Percentiles rank a stretch among this genome's conserved stretches.
Conservation (phyloP, 75 land plant genomes). For the Azolla pinnata region DNA sequence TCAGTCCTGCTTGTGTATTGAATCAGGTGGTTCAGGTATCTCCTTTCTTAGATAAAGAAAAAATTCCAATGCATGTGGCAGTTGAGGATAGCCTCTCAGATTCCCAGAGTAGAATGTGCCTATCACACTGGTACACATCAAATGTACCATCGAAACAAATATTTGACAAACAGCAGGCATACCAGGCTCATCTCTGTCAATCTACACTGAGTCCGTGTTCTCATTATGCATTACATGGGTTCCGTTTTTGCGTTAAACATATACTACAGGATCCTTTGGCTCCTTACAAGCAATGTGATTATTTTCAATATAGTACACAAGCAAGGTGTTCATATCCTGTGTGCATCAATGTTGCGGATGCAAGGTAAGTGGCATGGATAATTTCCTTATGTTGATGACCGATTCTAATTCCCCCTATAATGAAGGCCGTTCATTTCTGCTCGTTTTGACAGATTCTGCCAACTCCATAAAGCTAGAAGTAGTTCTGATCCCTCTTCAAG, state of each 20-base stretch:
- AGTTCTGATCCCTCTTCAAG: neutral
- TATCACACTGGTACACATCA: too few relatives aligned
- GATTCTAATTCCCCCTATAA: neutral
- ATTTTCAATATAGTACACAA: constrained; percentile 9
- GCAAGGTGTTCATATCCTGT: constrained; percentile 23
- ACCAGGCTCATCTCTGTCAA: constrained; percentile 7
- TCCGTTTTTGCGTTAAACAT: constrained; percentile 19
- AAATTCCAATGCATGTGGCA: too few relatives aligned
- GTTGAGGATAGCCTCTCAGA: too few relatives aligned
- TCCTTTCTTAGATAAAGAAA: neutral
- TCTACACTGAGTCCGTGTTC: constrained; percentile 13
- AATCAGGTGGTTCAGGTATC: neutral
- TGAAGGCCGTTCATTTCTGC: neutral
- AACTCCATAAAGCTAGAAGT: constrained; percentile 11
- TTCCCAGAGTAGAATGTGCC: too few relatives aligned
- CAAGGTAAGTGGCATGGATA: constrained; percentile 8
- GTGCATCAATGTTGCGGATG: constrained; percentile 12
- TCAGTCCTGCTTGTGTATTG: too few relatives aligned
- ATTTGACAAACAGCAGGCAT: neutral
- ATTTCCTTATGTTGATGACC: neutral
- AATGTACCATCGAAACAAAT: neutral
- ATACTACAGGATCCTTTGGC: constrained; percentile 26
- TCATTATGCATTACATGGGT: constrained; percentile 24
- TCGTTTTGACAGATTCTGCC: constrained; percentile 21
- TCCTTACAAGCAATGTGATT: constrained; percentile 31